Conservation (phyloP, 495 filamentous ascomycete species). For the Penicillium chermesinum region DNA sequence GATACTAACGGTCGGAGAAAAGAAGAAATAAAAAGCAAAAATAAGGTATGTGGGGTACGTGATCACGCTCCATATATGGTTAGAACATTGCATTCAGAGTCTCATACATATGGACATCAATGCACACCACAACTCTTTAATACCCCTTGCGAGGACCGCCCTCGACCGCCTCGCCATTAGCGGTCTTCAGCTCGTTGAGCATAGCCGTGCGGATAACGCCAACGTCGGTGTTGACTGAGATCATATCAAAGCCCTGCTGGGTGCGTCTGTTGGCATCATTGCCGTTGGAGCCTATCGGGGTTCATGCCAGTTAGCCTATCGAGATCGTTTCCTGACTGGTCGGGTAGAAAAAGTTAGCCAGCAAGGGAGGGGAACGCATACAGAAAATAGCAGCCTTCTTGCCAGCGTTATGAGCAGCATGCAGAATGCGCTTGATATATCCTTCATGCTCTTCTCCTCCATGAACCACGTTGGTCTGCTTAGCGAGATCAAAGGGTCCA, state of each 20-base stretch:
- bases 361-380: slow-evolving; percentile 11
- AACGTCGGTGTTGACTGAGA: slow-evolving; percentile 59
- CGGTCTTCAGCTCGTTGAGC: slow-evolving; percentile 29
- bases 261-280: slow-evolving; percentile 58
- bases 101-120: too few species aligned
- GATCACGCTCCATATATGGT: too few species aligned
- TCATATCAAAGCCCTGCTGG: slow-evolving; percentile 73
- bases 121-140: too few species aligned
- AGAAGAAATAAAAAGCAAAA: too few species aligned
- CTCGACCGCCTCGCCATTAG: slow-evolving; percentile 20
- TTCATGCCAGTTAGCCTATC: too few species aligned
- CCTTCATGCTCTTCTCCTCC: slow-evolving; percentile 45
- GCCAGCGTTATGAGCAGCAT: slow-evolving; percentile 58
- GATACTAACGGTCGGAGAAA: too few species aligned
- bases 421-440: slow-evolving; percentile 60
- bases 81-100: too few species aligned
- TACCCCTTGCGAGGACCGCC: slow-evolving; percentile 14
- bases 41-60: too few species aligned
- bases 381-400: slow-evolving; percentile 80
- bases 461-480: slow-evolving; percentile 33
- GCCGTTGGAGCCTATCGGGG: slow-evolving; percentile 51
- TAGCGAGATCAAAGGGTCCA: slow-evolving; percentile 55
- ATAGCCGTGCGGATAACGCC: slow-evolving; percentile 42
- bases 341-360: background rate
- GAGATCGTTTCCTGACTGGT: background rate